A percentile compares a stretch with the other conserved stretches of the same genome.
Conservation (phyloP, 2,329 filamentous ascomycete genomes). For the Clonostachys solani region DNA sequence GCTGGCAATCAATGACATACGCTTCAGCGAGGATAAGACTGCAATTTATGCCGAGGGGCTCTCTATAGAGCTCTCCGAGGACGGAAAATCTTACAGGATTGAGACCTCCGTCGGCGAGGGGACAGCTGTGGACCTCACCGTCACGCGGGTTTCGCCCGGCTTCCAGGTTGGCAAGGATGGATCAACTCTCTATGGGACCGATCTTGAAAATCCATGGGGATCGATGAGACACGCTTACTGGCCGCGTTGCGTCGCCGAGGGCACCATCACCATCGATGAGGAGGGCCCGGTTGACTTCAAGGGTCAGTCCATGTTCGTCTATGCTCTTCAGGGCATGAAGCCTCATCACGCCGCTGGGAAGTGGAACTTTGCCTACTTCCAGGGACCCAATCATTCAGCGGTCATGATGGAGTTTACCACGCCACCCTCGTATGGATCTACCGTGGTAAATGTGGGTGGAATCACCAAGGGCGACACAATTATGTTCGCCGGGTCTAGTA, state of each 20-base stretch:
- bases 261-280: conserved; percentile 71
- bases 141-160: conserved; percentile 72
- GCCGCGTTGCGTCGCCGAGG: conserved; percentile 80
- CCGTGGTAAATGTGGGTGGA: conserved; percentile 76
- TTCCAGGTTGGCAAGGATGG: conserved; percentile 84
- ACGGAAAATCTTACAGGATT: conserved; percentile 79
- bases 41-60: conserved; percentile 84
- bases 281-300: conserved; percentile 73
- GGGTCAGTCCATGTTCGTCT: conserved; percentile 74
- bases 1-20: conserved; percentile 71
- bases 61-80: conserved; percentile 79
- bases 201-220: conserved; percentile 84
- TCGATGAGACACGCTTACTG: conserved; percentile 91
- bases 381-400: conserved; percentile 81
- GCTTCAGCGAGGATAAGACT: conserved; percentile 79
- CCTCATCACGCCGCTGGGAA: conserved; percentile 88
- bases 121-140: conserved; percentile 79
- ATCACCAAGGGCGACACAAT: conserved; percentile 80
- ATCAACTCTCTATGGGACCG: conserved; percentile 80
- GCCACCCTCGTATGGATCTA: conserved; percentile 86
- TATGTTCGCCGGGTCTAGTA: conserved; percentile 64
- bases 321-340: conserved; percentile 97
- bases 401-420: conserved; percentile 96
- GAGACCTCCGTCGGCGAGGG: conserved; percentile 82
- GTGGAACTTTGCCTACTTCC: conserved; percentile 95